Conservation (phyloP, 306 rosid genomes). For the Trifolium dubium region DNA sequence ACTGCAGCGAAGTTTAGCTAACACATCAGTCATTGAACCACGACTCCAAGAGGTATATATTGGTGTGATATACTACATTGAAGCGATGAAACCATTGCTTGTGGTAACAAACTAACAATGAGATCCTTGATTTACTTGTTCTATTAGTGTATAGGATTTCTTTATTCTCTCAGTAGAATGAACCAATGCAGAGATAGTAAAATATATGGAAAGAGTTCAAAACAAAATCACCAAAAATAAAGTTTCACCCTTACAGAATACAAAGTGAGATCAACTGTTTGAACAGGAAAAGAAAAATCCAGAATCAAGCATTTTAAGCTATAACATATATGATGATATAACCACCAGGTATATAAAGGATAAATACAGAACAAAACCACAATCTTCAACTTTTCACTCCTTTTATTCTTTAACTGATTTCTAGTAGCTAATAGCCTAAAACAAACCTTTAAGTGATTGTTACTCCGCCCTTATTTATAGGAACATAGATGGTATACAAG, state of each 20-base stretch:
- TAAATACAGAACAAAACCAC: conserved; percentile 5
- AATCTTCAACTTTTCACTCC: conserved; percentile 17
- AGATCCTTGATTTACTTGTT: not conserved
- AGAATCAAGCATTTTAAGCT: conserved; percentile 16
- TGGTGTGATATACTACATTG: not conserved
- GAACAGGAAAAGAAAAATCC: conserved; percentile 8
- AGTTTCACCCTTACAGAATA: conserved; percentile 3
- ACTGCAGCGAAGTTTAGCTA: not conserved
- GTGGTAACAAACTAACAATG: not conserved
- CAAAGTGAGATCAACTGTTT: conserved; percentile 14
- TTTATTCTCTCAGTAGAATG: not conserved
- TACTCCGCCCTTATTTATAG: conserved; percentile 22
- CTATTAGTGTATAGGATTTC: not conserved
- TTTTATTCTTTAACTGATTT: conserved; percentile 4
- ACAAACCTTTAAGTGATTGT: conserved; percentile 37
- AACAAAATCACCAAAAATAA: not conserved
- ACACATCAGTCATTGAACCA: not conserved
- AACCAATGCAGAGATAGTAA: not conserved
- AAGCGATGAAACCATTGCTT: not conserved
- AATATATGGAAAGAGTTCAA: not conserved
- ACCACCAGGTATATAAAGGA: conserved; percentile 6
- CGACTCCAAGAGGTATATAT: not conserved
- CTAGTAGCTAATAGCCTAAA: conserved; percentile 2
- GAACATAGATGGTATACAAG: conserved; percentile 10
- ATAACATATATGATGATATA: not conserved